phyloP scores from a whole-genome alignment of 352 stramenopile species.

The Aphanomyces euteiches region DNA sequence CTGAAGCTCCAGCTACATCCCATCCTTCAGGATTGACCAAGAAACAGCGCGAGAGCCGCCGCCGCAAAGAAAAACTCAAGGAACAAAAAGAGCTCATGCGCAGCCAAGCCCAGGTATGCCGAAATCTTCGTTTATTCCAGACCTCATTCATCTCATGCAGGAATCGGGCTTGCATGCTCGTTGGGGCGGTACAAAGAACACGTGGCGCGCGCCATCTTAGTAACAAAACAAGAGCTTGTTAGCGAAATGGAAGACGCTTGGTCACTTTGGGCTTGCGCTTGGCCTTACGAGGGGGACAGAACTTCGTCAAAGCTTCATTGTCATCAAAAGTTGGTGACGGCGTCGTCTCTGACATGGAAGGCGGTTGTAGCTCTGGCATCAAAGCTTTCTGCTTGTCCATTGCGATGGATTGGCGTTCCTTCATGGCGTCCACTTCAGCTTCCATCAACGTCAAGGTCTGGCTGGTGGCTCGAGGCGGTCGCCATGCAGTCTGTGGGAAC shows the following conservation, averaged over 20 bases:
- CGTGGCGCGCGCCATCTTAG: not conserved
- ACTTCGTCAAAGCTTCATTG: not conserved
- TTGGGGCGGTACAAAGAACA: constrained; percentile 35
- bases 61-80: constrained; percentile 71
- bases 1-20: constrained; percentile 16
- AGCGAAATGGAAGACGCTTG: constrained; percentile 9
- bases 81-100: constrained; percentile 71
- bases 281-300: not conserved
- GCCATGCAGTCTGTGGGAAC: no score
- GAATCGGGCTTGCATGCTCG: constrained; percentile 54
- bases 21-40: constrained; percentile 55
- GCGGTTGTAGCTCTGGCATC: no score
- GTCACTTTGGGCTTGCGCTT: not conserved
- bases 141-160: not conserved
- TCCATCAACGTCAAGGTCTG: no score
- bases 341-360: no score
- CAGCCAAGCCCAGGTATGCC: constrained; percentile 48
- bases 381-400: no score
- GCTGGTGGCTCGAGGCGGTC: no score
- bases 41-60: constrained; percentile 69
- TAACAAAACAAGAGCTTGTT: not conserved
- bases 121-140: no score
- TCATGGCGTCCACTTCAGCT: no score
- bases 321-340: no score
- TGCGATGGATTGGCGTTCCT: no score